Conservation (phyloP, 176 grass and related monocot genomes). For the Musa troglodytarum region DNA sequence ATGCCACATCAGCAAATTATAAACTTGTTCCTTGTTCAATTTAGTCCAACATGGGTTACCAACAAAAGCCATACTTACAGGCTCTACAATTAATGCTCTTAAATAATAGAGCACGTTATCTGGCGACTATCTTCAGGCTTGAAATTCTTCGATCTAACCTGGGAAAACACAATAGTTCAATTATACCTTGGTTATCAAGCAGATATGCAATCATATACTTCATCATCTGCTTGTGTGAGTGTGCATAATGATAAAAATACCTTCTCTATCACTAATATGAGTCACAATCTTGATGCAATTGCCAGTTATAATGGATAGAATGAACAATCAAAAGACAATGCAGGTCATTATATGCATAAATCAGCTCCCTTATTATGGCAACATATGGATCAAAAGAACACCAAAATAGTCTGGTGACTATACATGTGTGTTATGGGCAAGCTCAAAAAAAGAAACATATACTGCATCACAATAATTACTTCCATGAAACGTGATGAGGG, state of each 20-base stretch:
- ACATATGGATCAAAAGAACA: neutral
- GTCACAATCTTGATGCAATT: neutral
- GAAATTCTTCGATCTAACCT: neutral
- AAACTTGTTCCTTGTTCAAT: neutral
- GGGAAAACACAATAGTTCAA: neutral
- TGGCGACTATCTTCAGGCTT: neutral
- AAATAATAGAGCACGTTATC: neutral
- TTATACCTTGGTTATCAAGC: neutral
- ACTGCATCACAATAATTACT: too few relatives aligned
- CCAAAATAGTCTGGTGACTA: neutral
- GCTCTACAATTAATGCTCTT: neutral
- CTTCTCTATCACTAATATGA: neutral
- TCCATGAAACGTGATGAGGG: too few relatives aligned
- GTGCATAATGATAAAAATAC: neutral
- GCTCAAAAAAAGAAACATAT: too few relatives aligned
- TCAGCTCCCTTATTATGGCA: neutral
- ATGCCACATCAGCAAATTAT: neutral
- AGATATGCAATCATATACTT: neutral
- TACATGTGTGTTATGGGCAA: too few relatives aligned
- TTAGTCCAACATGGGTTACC: neutral
- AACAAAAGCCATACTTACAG: neutral
- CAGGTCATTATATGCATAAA: neutral
- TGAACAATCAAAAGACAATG: neutral
- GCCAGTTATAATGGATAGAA: neutral
- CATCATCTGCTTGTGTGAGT: neutral